Percentiles rank a stretch among this genome's conserved stretches.
phyloP scores from a whole-genome alignment of 495 filamentous ascomycete species.

The Penicillium goetzii region DNA sequence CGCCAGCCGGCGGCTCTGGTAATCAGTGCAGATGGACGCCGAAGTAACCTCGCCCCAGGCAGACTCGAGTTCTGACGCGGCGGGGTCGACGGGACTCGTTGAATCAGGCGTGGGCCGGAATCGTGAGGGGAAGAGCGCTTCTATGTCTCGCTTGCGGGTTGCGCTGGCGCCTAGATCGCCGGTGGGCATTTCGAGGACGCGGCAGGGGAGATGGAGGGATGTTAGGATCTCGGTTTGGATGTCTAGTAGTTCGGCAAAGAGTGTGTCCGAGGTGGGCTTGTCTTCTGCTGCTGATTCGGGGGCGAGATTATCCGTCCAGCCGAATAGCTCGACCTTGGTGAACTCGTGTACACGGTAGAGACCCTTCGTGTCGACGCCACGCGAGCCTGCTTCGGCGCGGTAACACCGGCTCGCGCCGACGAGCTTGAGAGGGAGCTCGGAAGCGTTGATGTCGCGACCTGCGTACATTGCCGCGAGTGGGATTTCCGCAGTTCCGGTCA shows the following conservation, averaged over 20 bases:
- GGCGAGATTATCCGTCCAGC: slow-evolving; percentile 64
- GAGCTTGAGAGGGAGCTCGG: slow-evolving; percentile 71
- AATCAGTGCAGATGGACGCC: slow-evolving; percentile 90
- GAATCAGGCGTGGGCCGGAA: slow-evolving; percentile 33
- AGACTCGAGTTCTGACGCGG: slow-evolving; percentile 56
- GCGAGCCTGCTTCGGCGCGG: slow-evolving; percentile 88
- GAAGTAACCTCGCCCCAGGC: slow-evolving; percentile 96
- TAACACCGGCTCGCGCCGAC: slow-evolving; percentile 89
- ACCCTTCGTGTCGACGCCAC: slow-evolving; percentile 89
- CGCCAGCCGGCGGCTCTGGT: slow-evolving; percentile 81
- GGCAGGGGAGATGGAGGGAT: slow-evolving; percentile 78
- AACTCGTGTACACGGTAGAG: slow-evolving; percentile 99
- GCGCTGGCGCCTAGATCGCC: slow-evolving; percentile 88
- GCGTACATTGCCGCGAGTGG: slow-evolving; percentile 91
- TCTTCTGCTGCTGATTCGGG: slow-evolving; percentile 17
- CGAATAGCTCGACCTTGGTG: slow-evolving; percentile 97
- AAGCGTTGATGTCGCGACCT: slow-evolving; percentile 63
- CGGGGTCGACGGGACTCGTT: slow-evolving; percentile 12
- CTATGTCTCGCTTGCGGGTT: slow-evolving; percentile 84
- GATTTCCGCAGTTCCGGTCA: slow-evolving; percentile 92
- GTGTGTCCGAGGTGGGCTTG: slow-evolving; percentile 43
- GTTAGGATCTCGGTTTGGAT: slow-evolving; percentile 84
- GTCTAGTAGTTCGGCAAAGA: slow-evolving; percentile 81
- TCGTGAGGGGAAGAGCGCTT: slow-evolving; percentile 89
- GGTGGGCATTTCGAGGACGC: slow-evolving; percentile 90